A percentile compares a stretch with the other conserved stretches of the same genome.
Conservation (phyloP, 192 early-diverging fungal genomes). For the Dimargaris verticillata region DNA sequence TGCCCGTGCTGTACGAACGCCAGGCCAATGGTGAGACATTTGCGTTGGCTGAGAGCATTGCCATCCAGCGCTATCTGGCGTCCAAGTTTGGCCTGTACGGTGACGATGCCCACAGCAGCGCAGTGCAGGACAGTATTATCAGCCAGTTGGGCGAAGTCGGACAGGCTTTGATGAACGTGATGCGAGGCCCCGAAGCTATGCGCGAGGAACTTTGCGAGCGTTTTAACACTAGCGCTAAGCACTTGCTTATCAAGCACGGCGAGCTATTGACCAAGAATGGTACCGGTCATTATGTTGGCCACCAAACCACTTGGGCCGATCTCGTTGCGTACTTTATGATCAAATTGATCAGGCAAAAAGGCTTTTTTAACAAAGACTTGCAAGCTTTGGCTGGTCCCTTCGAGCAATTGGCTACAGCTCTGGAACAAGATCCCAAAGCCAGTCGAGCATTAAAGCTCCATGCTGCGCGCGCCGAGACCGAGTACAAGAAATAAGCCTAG, state of each 20-base stretch:
- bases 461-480: no score
- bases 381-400: no score
- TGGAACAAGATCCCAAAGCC: no score
- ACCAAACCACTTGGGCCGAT: conserved; percentile 23
- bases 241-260: conserved; percentile 22
- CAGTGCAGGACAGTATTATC: conserved; percentile 16
- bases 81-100: conserved; percentile 20
- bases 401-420: no score
- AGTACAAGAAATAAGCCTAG: no score
- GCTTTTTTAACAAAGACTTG: no score
- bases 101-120: conserved; percentile 13
- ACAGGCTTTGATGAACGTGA: not conserved
- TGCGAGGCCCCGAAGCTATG: conserved; percentile 8
- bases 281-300: conserved; percentile 34
- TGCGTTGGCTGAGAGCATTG: conserved; percentile 21
- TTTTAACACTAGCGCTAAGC: conserved; percentile 11
- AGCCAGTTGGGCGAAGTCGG: conserved; percentile 14
- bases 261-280: conserved; percentile 31
- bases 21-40: conserved; percentile 16
- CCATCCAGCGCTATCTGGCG: conserved; percentile 31
- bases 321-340: conserved; percentile 6
- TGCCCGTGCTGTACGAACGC: conserved; percentile 30
- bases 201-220: conserved; percentile 10
- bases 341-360: not conserved
- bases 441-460: no score